Evolutionary conservation across 2,329 filamentous ascomycete genomes (phyloP), one percentile per base, ranked within the genome.

Genomic region (Cladosporium sp.): DNA sequence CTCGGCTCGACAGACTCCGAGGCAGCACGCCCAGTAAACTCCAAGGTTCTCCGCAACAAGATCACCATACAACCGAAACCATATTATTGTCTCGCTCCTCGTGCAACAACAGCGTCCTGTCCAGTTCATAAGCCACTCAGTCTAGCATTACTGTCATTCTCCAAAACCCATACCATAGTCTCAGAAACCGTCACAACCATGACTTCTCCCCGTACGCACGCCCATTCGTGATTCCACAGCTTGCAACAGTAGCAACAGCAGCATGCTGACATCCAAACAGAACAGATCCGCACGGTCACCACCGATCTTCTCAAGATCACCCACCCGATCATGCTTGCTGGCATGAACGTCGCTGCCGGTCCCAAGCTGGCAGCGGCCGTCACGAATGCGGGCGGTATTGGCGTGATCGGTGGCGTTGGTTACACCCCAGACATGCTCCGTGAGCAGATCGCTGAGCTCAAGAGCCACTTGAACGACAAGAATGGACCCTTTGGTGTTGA

Each of bases 251-350:
- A n/a, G n/a, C n/a, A 60, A 62, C 57, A 48, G 52, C 38, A 52
- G 25, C n/a, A 46, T 42, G 40, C 56, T 60, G 55, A 69, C 67
- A 57, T 46, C 40, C 8, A 18, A 27, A 40, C 70, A 92, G 88
- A 93, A 76, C 79, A 88, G 77, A 85, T 98, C 72, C 88, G 88
- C 66, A 98, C 93, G 48, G 84, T 88, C 59, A 78, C 91, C 64
- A 98, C 93, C 62, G 92, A 97, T 80, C 86, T 97, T 58, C 86
- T 98, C 74, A 88, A 89, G 78, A 97, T 98, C 81, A 88, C 95
- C 71, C 93, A 98, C 75, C 93, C 93, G 52, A 78, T 98, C 67
- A 77, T 98, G 65, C 84, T 98, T 55, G 93, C 93, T 62, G 93
- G 93, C 70, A 98, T 98, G 93, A 97, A 98, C 79, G 93, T 97